phyloP scores from a whole-genome alignment of 1,284 basidiomycete genomes.

The Cryptococcus sp. region DNA sequence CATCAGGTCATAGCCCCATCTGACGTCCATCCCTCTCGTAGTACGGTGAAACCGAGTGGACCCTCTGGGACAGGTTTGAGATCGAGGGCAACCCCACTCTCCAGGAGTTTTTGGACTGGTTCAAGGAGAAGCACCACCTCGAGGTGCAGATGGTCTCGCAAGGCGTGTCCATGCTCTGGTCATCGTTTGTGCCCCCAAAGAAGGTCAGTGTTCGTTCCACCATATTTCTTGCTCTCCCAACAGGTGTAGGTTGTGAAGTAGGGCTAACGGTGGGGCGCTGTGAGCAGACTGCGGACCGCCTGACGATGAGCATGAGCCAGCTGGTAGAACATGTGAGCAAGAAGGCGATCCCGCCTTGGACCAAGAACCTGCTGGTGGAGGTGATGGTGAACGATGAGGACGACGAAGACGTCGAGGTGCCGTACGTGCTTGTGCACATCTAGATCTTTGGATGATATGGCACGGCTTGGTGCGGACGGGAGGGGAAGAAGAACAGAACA shows the following conservation, averaged over 20 bases:
- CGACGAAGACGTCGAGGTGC: conserved; percentile 60
- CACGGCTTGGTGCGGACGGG: neutral
- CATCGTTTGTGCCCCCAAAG: conserved; percentile 82
- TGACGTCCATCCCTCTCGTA: conserved; percentile 18
- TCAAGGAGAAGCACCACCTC: conserved; percentile 78
- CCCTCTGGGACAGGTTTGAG: conserved; percentile 96
- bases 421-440: conserved; percentile 37
- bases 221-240: neutral
- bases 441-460: conserved; percentile 9
- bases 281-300: conserved; percentile 74
- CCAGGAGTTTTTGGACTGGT: conserved; percentile 79
- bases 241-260: neutral
- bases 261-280: neutral
- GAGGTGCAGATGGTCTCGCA: conserved; percentile 94
- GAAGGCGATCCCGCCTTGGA: conserved; percentile 77
- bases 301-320: conserved; percentile 84
- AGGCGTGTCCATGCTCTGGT: conserved; percentile 98
- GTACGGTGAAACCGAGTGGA: conserved; percentile 88
- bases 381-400: conserved; percentile 90
- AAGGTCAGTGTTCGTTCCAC: conserved; percentile 60
- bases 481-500: neutral
- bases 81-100: conserved; percentile 87
- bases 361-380: conserved; percentile 83
- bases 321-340: conserved; percentile 92
- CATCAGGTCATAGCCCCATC: neutral